A percentile compares a stretch with the other conserved stretches of the same genome.
Evolutionary conservation across 2,329 filamentous ascomycete species (phyloP).

Genomic region (Diaporthe vexans): DNA sequence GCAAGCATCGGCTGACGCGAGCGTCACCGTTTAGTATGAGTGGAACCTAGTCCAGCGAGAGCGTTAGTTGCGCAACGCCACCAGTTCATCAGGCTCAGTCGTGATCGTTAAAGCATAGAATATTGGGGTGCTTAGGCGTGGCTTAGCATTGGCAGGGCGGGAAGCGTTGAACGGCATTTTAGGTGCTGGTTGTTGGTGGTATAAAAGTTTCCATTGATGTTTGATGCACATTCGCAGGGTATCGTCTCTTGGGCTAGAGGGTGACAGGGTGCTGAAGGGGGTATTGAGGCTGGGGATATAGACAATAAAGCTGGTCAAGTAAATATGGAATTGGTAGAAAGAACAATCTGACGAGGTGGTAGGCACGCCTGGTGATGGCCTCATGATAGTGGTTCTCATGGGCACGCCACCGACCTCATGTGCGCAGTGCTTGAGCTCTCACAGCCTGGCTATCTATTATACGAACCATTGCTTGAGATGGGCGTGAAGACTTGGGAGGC

Average conservation of each 20-base stretch:
- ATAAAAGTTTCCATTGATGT: constrained; percentile 6
- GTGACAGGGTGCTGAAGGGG: not conserved
- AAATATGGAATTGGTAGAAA: not conserved
- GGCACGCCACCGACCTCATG: not conserved
- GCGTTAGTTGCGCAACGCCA: constrained; percentile 55
- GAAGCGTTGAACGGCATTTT: constrained; percentile 13
- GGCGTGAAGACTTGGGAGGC: not conserved
- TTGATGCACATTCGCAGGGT: constrained; percentile 22
- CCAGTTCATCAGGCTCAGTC: constrained; percentile 14
- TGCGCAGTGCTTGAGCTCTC: not conserved
- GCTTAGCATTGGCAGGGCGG: constrained; percentile 10
- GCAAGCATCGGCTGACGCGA: constrained; percentile 6
- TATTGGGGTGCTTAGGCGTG: not conserved
- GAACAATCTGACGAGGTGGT: not conserved
- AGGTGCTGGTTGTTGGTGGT: constrained; percentile 6
- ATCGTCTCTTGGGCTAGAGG: constrained; percentile 11
- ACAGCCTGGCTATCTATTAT: not conserved
- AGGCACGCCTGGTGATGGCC: not conserved
- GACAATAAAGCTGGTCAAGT: constrained; percentile 18
- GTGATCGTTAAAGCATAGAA: constrained; percentile 19
- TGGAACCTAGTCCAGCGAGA: constrained; percentile 73
- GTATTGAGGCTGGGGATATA: constrained; percentile 3
- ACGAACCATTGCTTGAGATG: no score
- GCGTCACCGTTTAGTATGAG: constrained; percentile 64
- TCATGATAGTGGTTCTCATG: not conserved